phyloP scores from a whole-genome alignment of 768 basidiomycete genomes.

The Russula earlei region DNA sequence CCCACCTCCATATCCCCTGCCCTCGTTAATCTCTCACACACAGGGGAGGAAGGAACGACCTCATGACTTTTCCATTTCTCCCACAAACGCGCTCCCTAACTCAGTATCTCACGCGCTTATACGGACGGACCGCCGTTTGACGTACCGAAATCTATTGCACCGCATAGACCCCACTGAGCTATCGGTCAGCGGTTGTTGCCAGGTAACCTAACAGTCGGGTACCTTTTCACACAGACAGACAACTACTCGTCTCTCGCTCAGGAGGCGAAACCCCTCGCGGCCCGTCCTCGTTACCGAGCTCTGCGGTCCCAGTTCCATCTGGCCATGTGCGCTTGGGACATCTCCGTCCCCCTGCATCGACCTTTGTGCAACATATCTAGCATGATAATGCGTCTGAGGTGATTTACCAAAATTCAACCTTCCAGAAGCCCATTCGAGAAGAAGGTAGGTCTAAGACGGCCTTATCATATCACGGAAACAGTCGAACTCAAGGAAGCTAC shows the following conservation, averaged over 20 bases:
- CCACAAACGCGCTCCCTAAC: not conserved
- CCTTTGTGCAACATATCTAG: too few species aligned
- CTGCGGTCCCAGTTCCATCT: too few species aligned
- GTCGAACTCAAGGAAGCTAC: not conserved
- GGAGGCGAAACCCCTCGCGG: too few species aligned
- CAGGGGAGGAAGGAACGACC: not conserved
- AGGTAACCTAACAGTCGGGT: slow-evolving; percentile 1
- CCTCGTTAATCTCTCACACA: not conserved
- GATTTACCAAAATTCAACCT: not conserved
- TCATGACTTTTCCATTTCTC: not conserved
- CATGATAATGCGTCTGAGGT: too few species aligned
- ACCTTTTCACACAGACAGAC: not conserved
- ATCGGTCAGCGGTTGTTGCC: not conserved
- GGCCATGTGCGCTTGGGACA: too few species aligned
- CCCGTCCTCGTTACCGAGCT: too few species aligned
- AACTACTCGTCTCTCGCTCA: too few species aligned
- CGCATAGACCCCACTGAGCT: not conserved
- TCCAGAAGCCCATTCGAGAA: too few species aligned
- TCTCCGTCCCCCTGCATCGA: too few species aligned
- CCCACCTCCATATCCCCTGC: not conserved
- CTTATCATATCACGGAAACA: not conserved
- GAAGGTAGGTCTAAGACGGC: not conserved
- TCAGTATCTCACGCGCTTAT: not conserved
- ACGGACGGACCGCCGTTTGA: too few species aligned
- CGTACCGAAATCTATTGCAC: not conserved